Evolutionary conservation across 2,329 filamentous ascomycete genomes (phyloP).

Genomic region (Sclerotinia nivalis): DNA sequence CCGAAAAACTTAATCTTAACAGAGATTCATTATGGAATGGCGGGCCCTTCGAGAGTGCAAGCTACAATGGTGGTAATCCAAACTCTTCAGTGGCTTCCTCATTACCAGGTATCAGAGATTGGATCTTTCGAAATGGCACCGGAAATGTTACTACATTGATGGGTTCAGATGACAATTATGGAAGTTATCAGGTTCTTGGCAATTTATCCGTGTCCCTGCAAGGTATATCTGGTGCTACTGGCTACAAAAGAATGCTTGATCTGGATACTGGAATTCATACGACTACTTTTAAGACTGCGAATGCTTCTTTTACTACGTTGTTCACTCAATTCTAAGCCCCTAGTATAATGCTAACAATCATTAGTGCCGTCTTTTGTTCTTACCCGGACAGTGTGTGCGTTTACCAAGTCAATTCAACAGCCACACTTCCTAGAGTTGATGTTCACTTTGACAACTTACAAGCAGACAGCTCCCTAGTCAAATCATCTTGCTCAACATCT

Average conservation of each 20-base stretch:
- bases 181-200: conserved; percentile 49
- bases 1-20: conserved; percentile 48
- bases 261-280: conserved; percentile 47
- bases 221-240: conserved; percentile 37
- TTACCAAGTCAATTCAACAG: conserved; percentile 34
- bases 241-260: conserved; percentile 48
- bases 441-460: conserved; percentile 48
- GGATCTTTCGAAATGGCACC: conserved; percentile 51
- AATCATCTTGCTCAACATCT: conserved; percentile 41
- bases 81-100: conserved; percentile 40
- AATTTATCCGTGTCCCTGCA: conserved; percentile 48
- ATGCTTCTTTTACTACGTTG: conserved; percentile 10
- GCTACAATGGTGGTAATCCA: conserved; percentile 52
- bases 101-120: conserved; percentile 47
- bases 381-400: conserved; percentile 45
- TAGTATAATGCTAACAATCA: conserved; percentile 40
- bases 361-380: conserved; percentile 47
- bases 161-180: conserved; percentile 46
- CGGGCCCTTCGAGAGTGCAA: background rate
- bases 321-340: background rate
- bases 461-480: conserved; percentile 36
- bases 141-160: conserved; percentile 42
- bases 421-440: conserved; percentile 45
- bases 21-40: conserved; percentile 50
- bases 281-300: conserved; percentile 31